phyloP scores from a whole-genome alignment of 2,329 filamentous ascomycete genomes.

The Trichophyton mentagrophytes region DNA sequence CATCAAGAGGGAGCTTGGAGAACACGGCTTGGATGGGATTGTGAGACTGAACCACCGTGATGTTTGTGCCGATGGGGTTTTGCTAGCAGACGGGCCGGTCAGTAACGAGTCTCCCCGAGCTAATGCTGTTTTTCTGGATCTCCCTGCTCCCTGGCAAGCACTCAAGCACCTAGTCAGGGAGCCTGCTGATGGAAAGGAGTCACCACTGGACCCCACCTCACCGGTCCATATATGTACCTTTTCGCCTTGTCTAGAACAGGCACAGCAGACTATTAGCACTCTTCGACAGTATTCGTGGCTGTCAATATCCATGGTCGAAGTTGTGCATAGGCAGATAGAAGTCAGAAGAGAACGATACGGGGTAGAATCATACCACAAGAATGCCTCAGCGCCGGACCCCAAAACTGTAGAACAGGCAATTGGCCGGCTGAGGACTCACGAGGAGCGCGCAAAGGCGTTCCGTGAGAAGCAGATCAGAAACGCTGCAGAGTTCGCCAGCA shows the following conservation, averaged over 20 bases:
- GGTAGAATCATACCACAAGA: conserved; percentile 51
- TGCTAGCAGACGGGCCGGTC: conserved; percentile 21
- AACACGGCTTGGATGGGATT: conserved; percentile 33
- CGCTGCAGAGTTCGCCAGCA: not conserved
- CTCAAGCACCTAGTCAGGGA: conserved; percentile 35
- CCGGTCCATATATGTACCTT: conserved; percentile 81
- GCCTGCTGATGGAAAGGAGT: conserved; percentile 23
- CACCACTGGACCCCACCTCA: conserved; percentile 56
- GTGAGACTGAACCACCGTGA: conserved; percentile 38
- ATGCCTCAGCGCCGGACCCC: conserved; percentile 50
- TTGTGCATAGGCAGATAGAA: conserved; percentile 66
- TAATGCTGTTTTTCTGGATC: conserved; percentile 38
- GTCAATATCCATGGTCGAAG: conserved; percentile 85
- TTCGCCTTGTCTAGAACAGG: conserved; percentile 93
- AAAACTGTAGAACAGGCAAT: conserved; percentile 67
- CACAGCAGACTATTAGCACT: conserved; percentile 67
- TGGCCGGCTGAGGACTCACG: conserved; percentile 57
- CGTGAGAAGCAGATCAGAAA: conserved; percentile 32
- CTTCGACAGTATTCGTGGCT: conserved; percentile 77
- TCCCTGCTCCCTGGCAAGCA: conserved; percentile 40
- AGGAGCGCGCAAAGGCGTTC: conserved; percentile 54
- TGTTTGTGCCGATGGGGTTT: conserved; percentile 38
- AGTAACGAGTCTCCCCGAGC: conserved; percentile 31
- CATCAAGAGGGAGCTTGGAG: conserved; percentile 31
- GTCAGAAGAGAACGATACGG: conserved; percentile 72